These are phyloP conservation scores for Cyberlindnera samutprakarnensis DNA, from an alignment of 805 yeast species.

Conservation along the genomic window DNA sequence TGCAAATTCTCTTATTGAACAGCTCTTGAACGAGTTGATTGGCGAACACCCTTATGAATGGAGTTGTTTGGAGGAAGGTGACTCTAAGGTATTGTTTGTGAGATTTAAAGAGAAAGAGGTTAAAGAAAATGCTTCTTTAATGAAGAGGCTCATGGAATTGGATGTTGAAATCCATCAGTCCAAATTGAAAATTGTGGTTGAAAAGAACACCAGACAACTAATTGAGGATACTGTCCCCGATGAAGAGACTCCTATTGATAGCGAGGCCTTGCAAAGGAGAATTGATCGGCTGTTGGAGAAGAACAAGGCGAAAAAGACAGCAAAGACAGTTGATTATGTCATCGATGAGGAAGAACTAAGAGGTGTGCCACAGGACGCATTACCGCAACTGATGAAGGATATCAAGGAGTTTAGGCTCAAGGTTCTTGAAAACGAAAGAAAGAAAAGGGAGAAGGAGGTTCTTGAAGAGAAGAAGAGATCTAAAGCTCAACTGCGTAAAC, in stretches of 20 bases:
- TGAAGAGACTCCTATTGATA: background rate
- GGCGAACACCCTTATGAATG: constrained; percentile 23
- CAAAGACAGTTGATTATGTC: constrained; percentile 29
- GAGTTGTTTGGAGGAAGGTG: constrained; percentile 30
- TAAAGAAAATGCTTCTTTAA: background rate
- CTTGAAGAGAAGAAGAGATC: constrained; percentile 42
- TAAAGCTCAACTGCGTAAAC: constrained; percentile 36
- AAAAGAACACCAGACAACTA: constrained; percentile 7
- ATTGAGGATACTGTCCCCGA: constrained; percentile 8
- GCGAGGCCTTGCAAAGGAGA: background rate
- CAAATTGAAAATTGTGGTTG: constrained; percentile 4
- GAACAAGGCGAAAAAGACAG: constrained; percentile 2
- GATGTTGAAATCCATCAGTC: constrained; percentile 1
- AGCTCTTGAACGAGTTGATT: constrained; percentile 21
- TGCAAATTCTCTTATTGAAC: constrained; percentile 26
- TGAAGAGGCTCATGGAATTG: constrained; percentile 2
- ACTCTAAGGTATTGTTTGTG: constrained; percentile 27
- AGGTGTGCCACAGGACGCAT: constrained; percentile 48
- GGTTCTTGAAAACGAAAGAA: constrained; percentile 44
- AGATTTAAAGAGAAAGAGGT: constrained; percentile 17
- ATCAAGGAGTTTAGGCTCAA: constrained; percentile 50
- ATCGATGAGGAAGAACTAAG: constrained; percentile 50
- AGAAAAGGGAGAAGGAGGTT: constrained; percentile 40
- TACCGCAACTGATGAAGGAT: constrained; percentile 44
- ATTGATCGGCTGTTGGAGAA: constrained; percentile 3